A percentile compares a stretch with the other conserved stretches of the same genome.
These are phyloP conservation scores for Penicillium sclerotiorum DNA, from an alignment of 2,329 filamentous ascomycete species.

Conservation along the genomic window DNA sequence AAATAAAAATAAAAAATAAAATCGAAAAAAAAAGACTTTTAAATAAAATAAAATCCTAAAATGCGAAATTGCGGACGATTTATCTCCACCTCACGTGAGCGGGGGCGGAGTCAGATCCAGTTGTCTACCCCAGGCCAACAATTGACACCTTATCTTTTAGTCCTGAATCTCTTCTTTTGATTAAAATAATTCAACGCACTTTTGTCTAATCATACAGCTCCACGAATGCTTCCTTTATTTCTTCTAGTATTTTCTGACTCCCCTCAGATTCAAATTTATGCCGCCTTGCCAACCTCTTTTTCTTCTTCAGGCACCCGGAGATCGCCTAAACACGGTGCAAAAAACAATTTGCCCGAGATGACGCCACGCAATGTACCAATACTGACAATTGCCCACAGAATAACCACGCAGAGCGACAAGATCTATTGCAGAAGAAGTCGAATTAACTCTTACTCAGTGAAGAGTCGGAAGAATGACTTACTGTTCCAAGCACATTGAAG, in stretches of 20 bases:
- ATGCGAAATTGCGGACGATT: conserved; percentile 6
- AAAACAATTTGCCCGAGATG: conserved; percentile 54
- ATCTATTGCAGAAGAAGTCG: conserved; percentile 35
- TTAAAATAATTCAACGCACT: too few relatives aligned
- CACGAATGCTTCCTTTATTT: background rate
- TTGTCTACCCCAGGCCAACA: too few relatives aligned
- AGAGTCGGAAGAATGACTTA: conserved; percentile 20
- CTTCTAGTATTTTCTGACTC: too few relatives aligned
- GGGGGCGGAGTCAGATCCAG: too few relatives aligned
- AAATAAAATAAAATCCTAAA: conserved; percentile 18
- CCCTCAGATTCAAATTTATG: conserved; percentile 8
- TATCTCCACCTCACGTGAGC: conserved; percentile 28
- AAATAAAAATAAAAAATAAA: conserved; percentile 14
- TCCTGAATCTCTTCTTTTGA: too few relatives aligned
- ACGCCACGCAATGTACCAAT: conserved; percentile 53
- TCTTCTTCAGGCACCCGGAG: conserved; percentile 24
- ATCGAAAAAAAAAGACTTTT: conserved; percentile 9
- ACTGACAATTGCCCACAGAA: conserved; percentile 60
- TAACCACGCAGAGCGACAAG: conserved; percentile 53
- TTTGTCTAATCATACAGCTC: too few relatives aligned
- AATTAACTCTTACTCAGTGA: background rate
- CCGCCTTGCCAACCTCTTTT: conserved; percentile 20
- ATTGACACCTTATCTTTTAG: too few relatives aligned
- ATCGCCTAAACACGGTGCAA: conserved; percentile 57
- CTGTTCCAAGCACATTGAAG: conserved; percentile 59